Evolutionary conservation across 148 eudicot species (phyloP).

Genomic region (Heliamphora exappendiculata): DNA sequence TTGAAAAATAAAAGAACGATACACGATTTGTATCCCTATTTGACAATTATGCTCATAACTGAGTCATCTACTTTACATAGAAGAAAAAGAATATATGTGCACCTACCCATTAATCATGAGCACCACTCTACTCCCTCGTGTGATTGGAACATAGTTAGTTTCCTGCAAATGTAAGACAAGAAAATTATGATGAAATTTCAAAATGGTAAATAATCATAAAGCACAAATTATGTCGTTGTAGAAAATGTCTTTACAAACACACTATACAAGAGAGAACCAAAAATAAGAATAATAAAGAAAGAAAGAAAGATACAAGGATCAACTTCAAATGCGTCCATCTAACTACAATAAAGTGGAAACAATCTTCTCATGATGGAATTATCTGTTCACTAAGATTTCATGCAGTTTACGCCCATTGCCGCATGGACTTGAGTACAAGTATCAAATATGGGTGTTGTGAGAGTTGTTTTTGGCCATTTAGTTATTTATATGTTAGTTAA

Average conservation of each 20-base stretch:
- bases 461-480: too few species aligned
- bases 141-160: conserved; percentile 75
- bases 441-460: too few species aligned
- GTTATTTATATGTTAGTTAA: too few species aligned
- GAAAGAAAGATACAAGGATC: not conserved
- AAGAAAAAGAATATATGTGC: not conserved
- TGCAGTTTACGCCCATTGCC: not conserved
- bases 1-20: too few species aligned
- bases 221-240: not conserved
- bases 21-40: too few species aligned
- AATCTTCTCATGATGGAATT: not conserved
- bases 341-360: not conserved
- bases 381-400: not conserved
- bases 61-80: not conserved
- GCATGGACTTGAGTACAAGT: too few species aligned
- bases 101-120: conserved; percentile 95
- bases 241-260: not conserved
- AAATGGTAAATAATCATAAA: not conserved
- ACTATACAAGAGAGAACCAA: not conserved
- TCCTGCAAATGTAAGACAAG: conserved; percentile 45
- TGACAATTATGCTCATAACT: too few species aligned
- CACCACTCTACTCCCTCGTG: conserved; percentile 78
- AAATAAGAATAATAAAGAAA: not conserved
- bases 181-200: not conserved
- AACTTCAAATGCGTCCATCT: conserved; percentile 9